Evolutionary conservation across 768 basidiomycete species (phyloP).

Genomic region (Tricholoma flavovirens): DNA sequence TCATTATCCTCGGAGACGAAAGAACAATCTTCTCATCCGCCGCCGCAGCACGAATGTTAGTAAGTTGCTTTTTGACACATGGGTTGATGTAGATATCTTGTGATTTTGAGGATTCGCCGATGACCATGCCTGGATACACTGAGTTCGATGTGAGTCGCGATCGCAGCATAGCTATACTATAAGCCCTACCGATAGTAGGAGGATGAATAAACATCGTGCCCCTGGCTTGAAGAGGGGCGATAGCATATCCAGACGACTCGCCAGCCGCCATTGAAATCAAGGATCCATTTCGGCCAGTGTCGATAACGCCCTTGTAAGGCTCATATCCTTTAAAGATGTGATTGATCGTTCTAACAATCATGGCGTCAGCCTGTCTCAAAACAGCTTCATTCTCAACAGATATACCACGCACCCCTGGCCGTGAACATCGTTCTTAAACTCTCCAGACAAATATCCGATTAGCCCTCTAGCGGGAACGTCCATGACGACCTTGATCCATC

Average conservation of each 20-base stretch:
- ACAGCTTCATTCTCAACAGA: background rate
- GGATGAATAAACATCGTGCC: constrained; percentile 42
- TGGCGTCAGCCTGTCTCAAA: background rate
- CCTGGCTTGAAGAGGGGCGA: constrained; percentile 44
- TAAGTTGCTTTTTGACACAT: constrained; percentile 43
- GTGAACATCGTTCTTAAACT: constrained; percentile 47
- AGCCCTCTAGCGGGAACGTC: constrained; percentile 43
- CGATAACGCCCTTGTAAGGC: constrained; percentile 36
- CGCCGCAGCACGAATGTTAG: constrained; percentile 42
- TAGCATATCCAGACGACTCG: constrained; percentile 42
- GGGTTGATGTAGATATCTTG: constrained; percentile 45
- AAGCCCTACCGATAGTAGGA: constrained; percentile 31
- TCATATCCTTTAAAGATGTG: constrained; percentile 49
- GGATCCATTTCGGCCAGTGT: constrained; percentile 43
- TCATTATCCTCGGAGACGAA: constrained; percentile 37
- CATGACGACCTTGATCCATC: constrained; percentile 42
- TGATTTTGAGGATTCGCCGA: constrained; percentile 43
- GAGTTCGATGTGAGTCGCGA: background rate
- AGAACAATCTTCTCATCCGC: constrained; percentile 48
- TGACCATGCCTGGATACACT: constrained; percentile 50
- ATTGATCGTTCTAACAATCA: constrained; percentile 35
- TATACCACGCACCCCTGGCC: constrained; percentile 35
- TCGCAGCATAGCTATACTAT: background rate
- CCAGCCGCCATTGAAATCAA: constrained; percentile 43
- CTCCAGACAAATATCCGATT: constrained; percentile 48